These are phyloP conservation scores for Hymenoscyphus linearis DNA, from an alignment of 2,329 filamentous ascomycete genomes.

Conservation along the genomic window DNA sequence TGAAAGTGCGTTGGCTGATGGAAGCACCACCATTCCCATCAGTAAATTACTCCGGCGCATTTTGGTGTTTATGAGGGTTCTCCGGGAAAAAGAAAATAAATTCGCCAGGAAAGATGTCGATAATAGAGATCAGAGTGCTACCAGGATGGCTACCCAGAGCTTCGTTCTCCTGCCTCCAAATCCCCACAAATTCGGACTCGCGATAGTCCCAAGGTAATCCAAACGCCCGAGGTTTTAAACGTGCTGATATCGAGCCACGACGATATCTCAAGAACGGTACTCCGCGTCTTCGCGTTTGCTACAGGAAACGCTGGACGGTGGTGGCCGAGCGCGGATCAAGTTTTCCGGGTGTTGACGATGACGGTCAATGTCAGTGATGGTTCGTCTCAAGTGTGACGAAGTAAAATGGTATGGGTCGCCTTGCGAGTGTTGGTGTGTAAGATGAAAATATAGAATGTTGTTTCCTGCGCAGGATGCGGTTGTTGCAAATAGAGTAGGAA, in stretches of 20 bases:
- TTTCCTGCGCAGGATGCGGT: background rate
- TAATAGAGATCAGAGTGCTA: conserved; percentile 5
- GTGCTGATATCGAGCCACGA: conserved; percentile 8
- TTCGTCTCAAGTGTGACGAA: background rate
- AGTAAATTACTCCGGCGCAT: conserved; percentile 22
- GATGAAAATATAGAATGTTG: background rate
- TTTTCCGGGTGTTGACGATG: background rate
- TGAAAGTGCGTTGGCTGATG: conserved; percentile 25
- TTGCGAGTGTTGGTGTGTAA: background rate
- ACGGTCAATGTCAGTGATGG: background rate
- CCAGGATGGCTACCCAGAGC: conserved; percentile 7
- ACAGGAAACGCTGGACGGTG: conserved; percentile 19
- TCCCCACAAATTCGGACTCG: conserved; percentile 10
- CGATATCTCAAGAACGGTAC: background rate
- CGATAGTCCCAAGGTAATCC: conserved; percentile 13
- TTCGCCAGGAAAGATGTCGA: background rate
- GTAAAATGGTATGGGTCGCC: too few species aligned
- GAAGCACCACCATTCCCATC: conserved; percentile 14
- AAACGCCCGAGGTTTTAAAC: conserved; percentile 22
- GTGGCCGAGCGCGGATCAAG: conserved; percentile 16
- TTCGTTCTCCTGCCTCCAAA: background rate
- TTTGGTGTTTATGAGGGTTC: conserved; percentile 1
- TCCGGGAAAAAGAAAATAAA: background rate
- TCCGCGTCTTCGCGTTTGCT: conserved; percentile 13
- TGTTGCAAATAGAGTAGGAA: background rate